These are phyloP conservation scores for Isatis tinctoria DNA, from an alignment of 345 rosid genomes.

Conservation along the genomic window DNA sequence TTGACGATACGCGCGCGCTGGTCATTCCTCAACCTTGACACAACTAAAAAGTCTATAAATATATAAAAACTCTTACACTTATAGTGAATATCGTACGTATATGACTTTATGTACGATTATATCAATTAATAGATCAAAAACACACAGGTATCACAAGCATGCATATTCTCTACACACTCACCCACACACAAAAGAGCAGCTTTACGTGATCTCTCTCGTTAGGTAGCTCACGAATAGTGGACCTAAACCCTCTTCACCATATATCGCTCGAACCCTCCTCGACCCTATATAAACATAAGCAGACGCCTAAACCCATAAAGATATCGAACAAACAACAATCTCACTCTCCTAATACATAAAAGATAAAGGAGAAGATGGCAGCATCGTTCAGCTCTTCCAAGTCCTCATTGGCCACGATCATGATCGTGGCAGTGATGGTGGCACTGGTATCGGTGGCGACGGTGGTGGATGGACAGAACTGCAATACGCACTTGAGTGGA, in stretches of 20 bases:
- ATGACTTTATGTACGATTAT: background rate
- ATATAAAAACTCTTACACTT: no score
- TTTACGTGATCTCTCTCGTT: constrained; percentile 17
- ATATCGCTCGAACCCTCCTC: background rate
- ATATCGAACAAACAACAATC: background rate
- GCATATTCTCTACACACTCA: background rate
- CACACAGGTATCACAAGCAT: background rate
- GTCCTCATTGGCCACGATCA: background rate
- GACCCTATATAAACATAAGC: constrained; percentile 14
- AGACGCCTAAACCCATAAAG: background rate
- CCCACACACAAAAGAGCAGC: constrained; percentile 4
- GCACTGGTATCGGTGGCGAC: constrained; percentile 25
- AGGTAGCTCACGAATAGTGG: constrained; percentile 23
- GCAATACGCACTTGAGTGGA: constrained; percentile 50
- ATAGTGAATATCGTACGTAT: no score
- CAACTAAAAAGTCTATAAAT: no score
- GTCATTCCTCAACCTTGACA: no score
- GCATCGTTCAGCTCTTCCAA: constrained; percentile 10
- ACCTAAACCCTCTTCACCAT: constrained; percentile 5
- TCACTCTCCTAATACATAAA: background rate
- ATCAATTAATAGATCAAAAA: background rate
- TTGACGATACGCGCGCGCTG: no score
- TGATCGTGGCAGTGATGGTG: constrained; percentile 30
- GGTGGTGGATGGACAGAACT: constrained; percentile 42
- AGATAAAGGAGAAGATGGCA: constrained; percentile 18